phyloP scores from a whole-genome alignment of 2,329 filamentous ascomycete species.

The Ophiosphaerella korrae region DNA sequence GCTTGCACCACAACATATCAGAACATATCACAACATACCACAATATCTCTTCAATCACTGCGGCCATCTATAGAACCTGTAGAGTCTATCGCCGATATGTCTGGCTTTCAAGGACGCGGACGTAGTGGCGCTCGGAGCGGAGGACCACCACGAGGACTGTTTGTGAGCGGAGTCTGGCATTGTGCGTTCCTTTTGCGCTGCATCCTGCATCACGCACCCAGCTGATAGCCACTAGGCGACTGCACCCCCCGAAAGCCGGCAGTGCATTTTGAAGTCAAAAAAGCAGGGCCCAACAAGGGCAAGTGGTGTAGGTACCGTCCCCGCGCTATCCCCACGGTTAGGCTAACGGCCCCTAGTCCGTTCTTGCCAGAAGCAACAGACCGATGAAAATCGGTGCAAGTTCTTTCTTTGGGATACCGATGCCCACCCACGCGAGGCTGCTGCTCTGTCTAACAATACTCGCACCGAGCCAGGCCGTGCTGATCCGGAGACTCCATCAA shows the following conservation, averaged over 20 bases:
- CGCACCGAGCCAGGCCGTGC: slow-evolving; percentile 48
- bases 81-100: slow-evolving; percentile 18
- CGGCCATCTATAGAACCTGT: too few relatives aligned
- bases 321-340: not conserved
- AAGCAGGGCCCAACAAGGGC: slow-evolving; percentile 61
- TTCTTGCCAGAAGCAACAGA: slow-evolving; percentile 59
- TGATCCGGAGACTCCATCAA: slow-evolving; percentile 20
- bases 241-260: slow-evolving; percentile 61
- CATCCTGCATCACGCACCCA: too few relatives aligned
- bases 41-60: not conserved
- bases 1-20: not conserved
- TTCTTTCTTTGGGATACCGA: slow-evolving; percentile 66
- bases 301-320: slow-evolving; percentile 50
- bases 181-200: slow-evolving; percentile 16
- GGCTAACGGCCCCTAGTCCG: slow-evolving; percentile 51
- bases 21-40: too few relatives aligned
- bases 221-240: slow-evolving; percentile 50
- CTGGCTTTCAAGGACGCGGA: slow-evolving; percentile 16
- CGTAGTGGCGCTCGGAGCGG: slow-evolving; percentile 4
- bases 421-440: slow-evolving; percentile 56
- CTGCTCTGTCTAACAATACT: slow-evolving; percentile 54
- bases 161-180: slow-evolving; percentile 34
- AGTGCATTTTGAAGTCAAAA: slow-evolving; percentile 62
- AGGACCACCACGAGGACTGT: slow-evolving; percentile 20
- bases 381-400: slow-evolving; percentile 53